Evolutionary conservation across 345 rosid species (phyloP), one percentile per base, ranked within the genome.

Genomic region (Eutrema yunnanense): DNA sequence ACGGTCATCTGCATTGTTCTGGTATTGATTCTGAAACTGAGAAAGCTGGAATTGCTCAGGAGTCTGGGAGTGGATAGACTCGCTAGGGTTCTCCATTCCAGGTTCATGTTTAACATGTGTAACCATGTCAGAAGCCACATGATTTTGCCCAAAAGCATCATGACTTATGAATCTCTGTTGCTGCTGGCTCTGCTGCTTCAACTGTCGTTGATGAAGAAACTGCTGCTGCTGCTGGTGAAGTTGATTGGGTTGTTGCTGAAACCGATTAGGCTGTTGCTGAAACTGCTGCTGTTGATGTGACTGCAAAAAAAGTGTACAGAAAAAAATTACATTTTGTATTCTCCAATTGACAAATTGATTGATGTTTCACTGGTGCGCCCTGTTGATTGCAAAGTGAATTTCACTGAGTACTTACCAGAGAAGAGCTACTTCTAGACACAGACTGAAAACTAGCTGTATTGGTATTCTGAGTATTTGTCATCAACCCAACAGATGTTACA

Each of bases 21-120:
- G 92, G 65, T 86, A 86, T 50, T 87, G 96, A 71, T 84, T 90
- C 81, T 87, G 94, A 72, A 82, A 54, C 76, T 85, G 94, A 48
- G 89, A 69, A 42, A 87, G 82, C 80, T 85, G 89, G 70, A 84
- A 80, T 53, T 82, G 88, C 65, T 87, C 97, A 65, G 87, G 62
- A 70, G 83, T 78, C 79, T 87, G 92, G 5, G 90, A 78, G 69
- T 77, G 88, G 64, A 84, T 70, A 75, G 81, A 72, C 65, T 84
- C 89, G 49, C 77, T 77, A 51, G 75, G 87, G 64, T 65, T 87
- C 73, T 87, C 92, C 59, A 81, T 75, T 52, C 83, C 92, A 59
- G 92, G 91, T 82, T 92, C 98, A 67, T 47, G 84, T 86, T 96
- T 92, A 58, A 87, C 83, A 51, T 85, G 96, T 65, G 43, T 63